These are phyloP conservation scores for Lanzia echinophila DNA, from an alignment of 2,329 filamentous ascomycete species.

Conservation along the genomic window DNA sequence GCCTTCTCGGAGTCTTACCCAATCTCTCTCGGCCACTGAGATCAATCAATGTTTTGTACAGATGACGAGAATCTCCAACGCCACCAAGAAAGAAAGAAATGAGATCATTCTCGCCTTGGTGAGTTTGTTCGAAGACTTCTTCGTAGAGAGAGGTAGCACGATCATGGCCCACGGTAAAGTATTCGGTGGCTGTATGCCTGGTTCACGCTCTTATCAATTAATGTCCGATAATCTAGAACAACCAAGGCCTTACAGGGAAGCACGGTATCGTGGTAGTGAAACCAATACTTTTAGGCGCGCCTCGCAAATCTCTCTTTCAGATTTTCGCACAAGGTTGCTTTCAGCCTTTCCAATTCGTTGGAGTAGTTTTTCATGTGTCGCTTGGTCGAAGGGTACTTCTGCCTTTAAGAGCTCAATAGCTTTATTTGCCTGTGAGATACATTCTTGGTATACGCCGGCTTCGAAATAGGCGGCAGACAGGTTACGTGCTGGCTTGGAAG, in stretches of 20 bases:
- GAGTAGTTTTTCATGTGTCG: not conserved
- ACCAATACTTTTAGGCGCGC: not conserved
- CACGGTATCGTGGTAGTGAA: not conserved
- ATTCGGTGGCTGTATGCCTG: not conserved
- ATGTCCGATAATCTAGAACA: not conserved
- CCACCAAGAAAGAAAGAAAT: conserved; percentile 13
- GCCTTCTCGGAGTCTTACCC: not conserved
- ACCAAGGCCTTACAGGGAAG: not conserved
- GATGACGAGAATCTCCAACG: conserved; percentile 11
- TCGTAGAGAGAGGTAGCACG: not conserved
- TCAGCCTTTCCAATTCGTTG: conserved; percentile 1
- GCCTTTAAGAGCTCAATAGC: conserved; percentile 3
- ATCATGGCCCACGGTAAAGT: conserved; percentile 8
- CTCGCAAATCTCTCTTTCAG: not conserved
- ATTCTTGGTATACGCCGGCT: conserved; percentile 6
- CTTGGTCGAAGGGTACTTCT: not conserved
- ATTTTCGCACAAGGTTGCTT: not conserved
- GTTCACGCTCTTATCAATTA: not conserved
- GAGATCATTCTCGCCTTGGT: not conserved
- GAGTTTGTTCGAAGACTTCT: not conserved
- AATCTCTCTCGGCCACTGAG: conserved; percentile 2
- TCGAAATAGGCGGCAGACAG: conserved; percentile 10
- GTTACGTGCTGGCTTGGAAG: conserved; percentile 14
- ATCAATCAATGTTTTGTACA: conserved; percentile 7
- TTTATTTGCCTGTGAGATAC: not conserved